These are phyloP conservation scores for Cyclotella atomus DNA, from an alignment of 108 stramenopile genomes.

Conservation along the genomic window DNA sequence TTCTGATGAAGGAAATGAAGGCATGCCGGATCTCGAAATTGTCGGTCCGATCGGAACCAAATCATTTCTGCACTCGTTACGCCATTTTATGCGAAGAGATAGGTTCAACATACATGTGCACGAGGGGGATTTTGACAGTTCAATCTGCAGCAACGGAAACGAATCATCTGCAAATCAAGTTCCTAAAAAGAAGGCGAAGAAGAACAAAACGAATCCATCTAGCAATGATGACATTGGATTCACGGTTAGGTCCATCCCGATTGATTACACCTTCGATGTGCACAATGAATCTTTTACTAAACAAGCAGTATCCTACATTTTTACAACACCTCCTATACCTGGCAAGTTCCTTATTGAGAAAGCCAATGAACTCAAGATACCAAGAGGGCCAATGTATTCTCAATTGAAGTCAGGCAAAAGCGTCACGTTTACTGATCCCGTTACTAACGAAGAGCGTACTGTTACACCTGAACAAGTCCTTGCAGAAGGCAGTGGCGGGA, in stretches of 20 bases:
- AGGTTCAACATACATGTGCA: slow-evolving; percentile 67
- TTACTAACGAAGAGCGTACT: slow-evolving; percentile 51
- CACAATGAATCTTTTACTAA: slow-evolving; percentile 18
- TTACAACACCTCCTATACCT: slow-evolving; percentile 68
- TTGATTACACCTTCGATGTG: slow-evolving; percentile 9
- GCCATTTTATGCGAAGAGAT: slow-evolving; percentile 85
- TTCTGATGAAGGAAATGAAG: slow-evolving; percentile 17
- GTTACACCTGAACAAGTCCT: slow-evolving; percentile 76
- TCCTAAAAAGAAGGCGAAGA: slow-evolving; percentile 38
- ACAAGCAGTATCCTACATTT: slow-evolving; percentile 65
- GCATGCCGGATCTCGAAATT: slow-evolving; percentile 59
- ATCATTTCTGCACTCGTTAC: slow-evolving; percentile 65
- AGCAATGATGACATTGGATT: slow-evolving; percentile 35
- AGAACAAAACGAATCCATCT: slow-evolving; percentile 30
- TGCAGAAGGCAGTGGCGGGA: slow-evolving; percentile 62
- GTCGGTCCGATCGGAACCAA: slow-evolving; percentile 75
- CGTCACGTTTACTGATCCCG: slow-evolving; percentile 69
- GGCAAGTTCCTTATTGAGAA: slow-evolving; percentile 81
- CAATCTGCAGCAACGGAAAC: slow-evolving; percentile 6
- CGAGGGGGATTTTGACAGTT: slow-evolving; percentile 58
- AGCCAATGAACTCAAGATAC: slow-evolving; percentile 78
- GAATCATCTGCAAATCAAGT: slow-evolving; percentile 6
- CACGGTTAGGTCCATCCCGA: slow-evolving; percentile 19
- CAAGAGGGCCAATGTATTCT: slow-evolving; percentile 83
- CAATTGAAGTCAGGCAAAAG: slow-evolving; percentile 80